Evolutionary conservation across 768 basidiomycete genomes (phyloP).

Genomic region (Hypsizygus marmoreus): DNA sequence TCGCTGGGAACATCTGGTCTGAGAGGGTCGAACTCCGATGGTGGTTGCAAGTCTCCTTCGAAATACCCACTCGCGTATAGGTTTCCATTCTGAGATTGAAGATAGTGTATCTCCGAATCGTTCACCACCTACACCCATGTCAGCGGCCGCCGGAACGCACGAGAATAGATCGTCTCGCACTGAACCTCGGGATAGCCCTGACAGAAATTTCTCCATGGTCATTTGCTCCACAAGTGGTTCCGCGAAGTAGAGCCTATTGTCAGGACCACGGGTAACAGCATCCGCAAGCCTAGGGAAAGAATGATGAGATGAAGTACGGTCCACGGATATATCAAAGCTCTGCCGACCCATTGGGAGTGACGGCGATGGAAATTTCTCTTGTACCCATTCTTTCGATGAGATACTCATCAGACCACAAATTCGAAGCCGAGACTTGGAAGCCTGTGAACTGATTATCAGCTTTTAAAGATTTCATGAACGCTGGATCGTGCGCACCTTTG

Average conservation of each 20-base stretch:
- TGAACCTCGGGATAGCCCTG: constrained; percentile 34
- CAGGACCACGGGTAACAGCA: constrained; percentile 57
- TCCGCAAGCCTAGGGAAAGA: constrained; percentile 64
- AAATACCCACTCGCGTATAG: constrained; percentile 56
- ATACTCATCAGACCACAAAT: constrained; percentile 69
- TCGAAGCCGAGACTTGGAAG: constrained; percentile 45
- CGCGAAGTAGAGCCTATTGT: constrained; percentile 65
- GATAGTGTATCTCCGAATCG: constrained; percentile 54
- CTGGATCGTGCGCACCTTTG: constrained; percentile 43
- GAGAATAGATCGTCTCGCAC: constrained; percentile 2
- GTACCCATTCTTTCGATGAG: constrained; percentile 58
- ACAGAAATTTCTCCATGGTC: constrained; percentile 60
- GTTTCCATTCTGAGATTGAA: constrained; percentile 94
- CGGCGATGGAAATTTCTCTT: constrained; percentile 64
- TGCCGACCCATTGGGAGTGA: constrained; percentile 81
- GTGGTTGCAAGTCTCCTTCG: constrained; percentile 24
- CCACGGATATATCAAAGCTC: constrained; percentile 3
- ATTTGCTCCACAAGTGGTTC: constrained; percentile 75
- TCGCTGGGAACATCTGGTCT: constrained; percentile 68
- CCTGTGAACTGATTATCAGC: constrained; percentile 33
- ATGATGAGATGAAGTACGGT: constrained; percentile 7
- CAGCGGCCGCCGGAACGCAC: neutral
- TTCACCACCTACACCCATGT: constrained; percentile 1
- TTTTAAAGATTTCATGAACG: neutral
- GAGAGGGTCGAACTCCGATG: constrained; percentile 65